Conservation (phyloP, 805 yeast species). For the Torulaspora microellipsoides region DNA sequence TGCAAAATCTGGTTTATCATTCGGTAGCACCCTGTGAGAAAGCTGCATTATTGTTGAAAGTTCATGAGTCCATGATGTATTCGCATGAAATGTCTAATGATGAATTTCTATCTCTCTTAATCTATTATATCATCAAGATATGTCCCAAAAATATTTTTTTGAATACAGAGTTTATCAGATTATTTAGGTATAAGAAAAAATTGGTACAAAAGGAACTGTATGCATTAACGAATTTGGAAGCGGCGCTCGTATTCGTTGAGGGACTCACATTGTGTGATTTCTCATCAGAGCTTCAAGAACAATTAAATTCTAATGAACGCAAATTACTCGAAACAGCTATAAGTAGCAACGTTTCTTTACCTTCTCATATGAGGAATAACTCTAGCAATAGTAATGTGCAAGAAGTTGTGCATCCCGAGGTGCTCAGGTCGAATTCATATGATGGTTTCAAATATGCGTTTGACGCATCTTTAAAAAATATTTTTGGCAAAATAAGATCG, state of each 20-base stretch:
- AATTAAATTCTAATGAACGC: conserved; percentile 15
- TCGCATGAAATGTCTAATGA: conserved; percentile 30
- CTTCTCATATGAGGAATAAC: conserved; percentile 5
- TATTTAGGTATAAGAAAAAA: conserved; percentile 32
- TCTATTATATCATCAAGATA: conserved; percentile 25
- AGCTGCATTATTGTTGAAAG: conserved; percentile 20
- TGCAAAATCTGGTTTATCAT: conserved; percentile 19
- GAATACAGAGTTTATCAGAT: conserved; percentile 28
- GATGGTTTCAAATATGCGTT: conserved; percentile 29
- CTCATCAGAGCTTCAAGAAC: conserved; percentile 18
- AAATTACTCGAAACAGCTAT: conserved; percentile 18
- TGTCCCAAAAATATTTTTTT: conserved; percentile 27
- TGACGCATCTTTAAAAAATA: conserved; percentile 30
- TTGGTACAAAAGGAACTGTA: conserved; percentile 32
- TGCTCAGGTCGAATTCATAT: conserved; percentile 23
- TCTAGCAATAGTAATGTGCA: background rate
- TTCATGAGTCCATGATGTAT: conserved; percentile 28
- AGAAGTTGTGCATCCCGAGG: conserved; percentile 14
- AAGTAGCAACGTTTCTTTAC: conserved; percentile 21
- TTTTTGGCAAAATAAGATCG: conserved; percentile 30
- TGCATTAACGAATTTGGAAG: conserved; percentile 34
- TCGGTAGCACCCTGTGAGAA: conserved; percentile 32
- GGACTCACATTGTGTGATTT: conserved; percentile 26
- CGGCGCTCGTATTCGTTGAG: conserved; percentile 33
- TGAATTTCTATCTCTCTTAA: conserved; percentile 30